These are phyloP conservation scores for Lipomyces lipofer DNA, from an alignment of 805 yeast genomes.

Conservation along the genomic window DNA sequence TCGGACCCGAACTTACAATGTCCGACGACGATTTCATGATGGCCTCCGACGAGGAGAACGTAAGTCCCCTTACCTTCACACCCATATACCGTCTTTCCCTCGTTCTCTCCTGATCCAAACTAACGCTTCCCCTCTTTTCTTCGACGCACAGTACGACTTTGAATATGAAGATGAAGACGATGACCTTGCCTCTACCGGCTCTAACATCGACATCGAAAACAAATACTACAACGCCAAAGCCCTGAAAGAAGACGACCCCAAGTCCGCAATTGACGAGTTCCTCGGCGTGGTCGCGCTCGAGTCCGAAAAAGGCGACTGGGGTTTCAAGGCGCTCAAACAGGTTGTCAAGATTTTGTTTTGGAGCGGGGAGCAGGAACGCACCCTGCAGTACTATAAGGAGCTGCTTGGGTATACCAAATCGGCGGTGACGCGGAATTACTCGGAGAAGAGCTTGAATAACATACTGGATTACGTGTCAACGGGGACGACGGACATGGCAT, in stretches of 20 bases:
- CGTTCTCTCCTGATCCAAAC: neutral
- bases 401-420: constrained; percentile 31
- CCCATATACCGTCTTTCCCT: neutral
- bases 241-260: constrained; percentile 38
- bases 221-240: constrained; percentile 44
- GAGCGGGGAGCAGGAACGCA: constrained; percentile 26
- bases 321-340: constrained; percentile 42
- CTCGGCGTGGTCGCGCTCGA: constrained; percentile 34
- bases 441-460: constrained; percentile 41
- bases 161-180: constrained; percentile 43
- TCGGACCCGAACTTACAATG: no score
- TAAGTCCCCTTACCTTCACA: constrained; percentile 13
- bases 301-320: constrained; percentile 37
- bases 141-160: constrained; percentile 38
- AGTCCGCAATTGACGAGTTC: constrained; percentile 39
- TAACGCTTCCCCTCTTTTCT: constrained; percentile 2
- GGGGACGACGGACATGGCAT: constrained; percentile 29
- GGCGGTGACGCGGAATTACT: constrained; percentile 37
- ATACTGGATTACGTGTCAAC: constrained; percentile 37
- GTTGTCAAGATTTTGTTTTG: constrained; percentile 38
- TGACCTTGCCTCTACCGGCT: constrained; percentile 36
- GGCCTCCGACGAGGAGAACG: constrained; percentile 43
- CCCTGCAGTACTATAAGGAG: constrained; percentile 32
- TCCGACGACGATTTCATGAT: constrained; percentile 45
- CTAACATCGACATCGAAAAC: constrained; percentile 38